These are phyloP conservation scores for Coleophoma cylindrospora DNA, from an alignment of 2,329 filamentous ascomycete species.

Conservation along the genomic window DNA sequence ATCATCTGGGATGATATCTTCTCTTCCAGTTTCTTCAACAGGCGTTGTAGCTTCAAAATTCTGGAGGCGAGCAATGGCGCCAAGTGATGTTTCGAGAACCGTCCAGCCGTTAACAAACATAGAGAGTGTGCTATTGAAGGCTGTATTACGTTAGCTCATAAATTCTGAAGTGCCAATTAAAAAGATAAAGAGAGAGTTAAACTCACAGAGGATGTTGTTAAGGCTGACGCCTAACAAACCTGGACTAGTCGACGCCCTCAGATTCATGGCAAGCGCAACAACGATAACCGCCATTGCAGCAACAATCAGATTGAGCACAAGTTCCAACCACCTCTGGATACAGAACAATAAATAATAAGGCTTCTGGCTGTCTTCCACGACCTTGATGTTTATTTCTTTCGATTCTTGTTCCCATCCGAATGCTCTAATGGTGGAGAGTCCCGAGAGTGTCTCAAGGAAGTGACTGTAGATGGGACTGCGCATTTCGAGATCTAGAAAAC, in stretches of 20 bases:
- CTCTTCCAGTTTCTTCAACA: slow-evolving; percentile 24
- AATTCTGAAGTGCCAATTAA: no score
- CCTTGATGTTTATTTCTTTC: background rate
- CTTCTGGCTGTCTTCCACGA: slow-evolving; percentile 35
- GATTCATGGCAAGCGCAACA: slow-evolving; percentile 18
- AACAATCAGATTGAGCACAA: slow-evolving; percentile 38
- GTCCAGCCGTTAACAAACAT: slow-evolving; percentile 44
- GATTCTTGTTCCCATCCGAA: slow-evolving; percentile 33
- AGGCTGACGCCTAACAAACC: slow-evolving; percentile 26
- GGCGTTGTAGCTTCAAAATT: slow-evolving; percentile 40
- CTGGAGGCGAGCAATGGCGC: slow-evolving; percentile 48
- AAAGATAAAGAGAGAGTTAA: no score
- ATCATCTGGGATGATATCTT: background rate
- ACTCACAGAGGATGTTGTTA: slow-evolving; percentile 35
- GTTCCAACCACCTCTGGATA: slow-evolving; percentile 39
- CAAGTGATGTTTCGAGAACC: slow-evolving; percentile 49
- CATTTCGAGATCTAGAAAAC: slow-evolving; percentile 37
- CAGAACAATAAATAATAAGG: slow-evolving; percentile 39
- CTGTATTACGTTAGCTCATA: no score
- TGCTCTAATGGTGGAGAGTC: slow-evolving; percentile 36
- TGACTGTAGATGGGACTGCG: slow-evolving; percentile 36
- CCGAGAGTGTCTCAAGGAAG: slow-evolving; percentile 37
- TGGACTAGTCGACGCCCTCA: background rate
- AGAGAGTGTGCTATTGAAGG: slow-evolving; percentile 27
- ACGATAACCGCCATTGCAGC: slow-evolving; percentile 23